Evolutionary conservation across 768 basidiomycete species (phyloP), one percentile per base, ranked within the genome.

Genomic region (Rhodotorula kratochvilovae): DNA sequence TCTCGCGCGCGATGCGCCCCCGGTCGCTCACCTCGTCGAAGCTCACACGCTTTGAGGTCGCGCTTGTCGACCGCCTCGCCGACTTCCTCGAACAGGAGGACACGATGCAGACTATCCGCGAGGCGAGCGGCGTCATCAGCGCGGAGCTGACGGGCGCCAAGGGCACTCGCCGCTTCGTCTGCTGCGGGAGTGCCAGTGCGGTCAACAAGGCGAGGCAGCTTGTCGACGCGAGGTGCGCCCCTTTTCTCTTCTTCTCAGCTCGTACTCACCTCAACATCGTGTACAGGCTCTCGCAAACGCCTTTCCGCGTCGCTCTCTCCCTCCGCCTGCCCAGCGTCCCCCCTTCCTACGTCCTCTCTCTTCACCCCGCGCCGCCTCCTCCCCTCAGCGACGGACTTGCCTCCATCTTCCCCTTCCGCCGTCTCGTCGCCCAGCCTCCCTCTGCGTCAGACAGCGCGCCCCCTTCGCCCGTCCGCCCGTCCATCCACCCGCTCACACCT

Each of bases 151-250:
- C 23, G 31, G 31, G 50, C 15, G n/a, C 11, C 33, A 25, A 4
- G 21, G 50, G 46, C 33, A 31, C 29, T 35, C 42, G 33, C 23
- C 55, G 55, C 27, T 46, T 62, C 50, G 50, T 62, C 5, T 66
- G 53, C n/a, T 42, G 23, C 12, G 70, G 70, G 7, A 50, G 42
- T 10, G 60, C 70, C 11, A 43, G 36, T 33, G 60, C 70, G 27
- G 61, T 71, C 11, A 57, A 58, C 54, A 71, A 71, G 55, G 70
- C 70, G 46, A 57, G 61, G 33, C 65, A 66, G 43, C 27, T 71
- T 4, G 33, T 71, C 17, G 70, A 71, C n/a, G 70, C 61, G 27
- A 42, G 31, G 70, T 71, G 43, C 35, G 68, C 48, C 35, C 21
- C 16, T 43, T 5, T 12, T 19, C 31, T 17, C 15, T n/a, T 21